These are phyloP conservation scores for Penicillium sp. DNA, from an alignment of 2,329 filamentous ascomycete genomes.

Conservation along the genomic window DNA sequence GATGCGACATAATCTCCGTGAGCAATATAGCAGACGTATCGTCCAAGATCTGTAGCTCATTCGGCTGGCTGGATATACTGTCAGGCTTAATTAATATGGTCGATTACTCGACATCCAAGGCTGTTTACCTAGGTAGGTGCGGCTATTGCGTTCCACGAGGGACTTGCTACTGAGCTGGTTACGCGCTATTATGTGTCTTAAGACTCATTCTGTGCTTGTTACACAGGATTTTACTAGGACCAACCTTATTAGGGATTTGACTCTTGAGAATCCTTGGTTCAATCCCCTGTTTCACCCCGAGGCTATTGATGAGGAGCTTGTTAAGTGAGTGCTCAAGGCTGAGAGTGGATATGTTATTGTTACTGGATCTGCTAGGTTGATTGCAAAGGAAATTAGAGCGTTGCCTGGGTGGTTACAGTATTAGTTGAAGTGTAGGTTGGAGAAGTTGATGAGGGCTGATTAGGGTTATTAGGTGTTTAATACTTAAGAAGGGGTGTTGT, in stretches of 20 bases:
- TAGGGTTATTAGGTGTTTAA: not conserved
- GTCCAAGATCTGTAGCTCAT: conserved; percentile 51
- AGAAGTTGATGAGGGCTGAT: conserved; percentile 29
- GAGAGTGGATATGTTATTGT: conserved; percentile 58
- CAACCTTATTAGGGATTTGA: conserved; percentile 59
- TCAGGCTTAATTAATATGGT: conserved; percentile 64
- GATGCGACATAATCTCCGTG: conserved; percentile 67
- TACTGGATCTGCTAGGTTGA: conserved; percentile 51
- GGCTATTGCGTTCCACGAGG: conserved; percentile 67
- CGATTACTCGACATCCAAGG: conserved; percentile 68
- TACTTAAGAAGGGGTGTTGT: not conserved
- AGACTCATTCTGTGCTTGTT: conserved; percentile 63
- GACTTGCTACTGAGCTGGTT: conserved; percentile 57
- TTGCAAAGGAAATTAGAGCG: conserved; percentile 45
- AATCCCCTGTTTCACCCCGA: conserved; percentile 58
- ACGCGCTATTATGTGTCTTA: conserved; percentile 61
- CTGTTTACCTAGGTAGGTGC: conserved; percentile 47
- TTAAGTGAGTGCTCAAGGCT: conserved; percentile 59
- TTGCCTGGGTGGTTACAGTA: conserved; percentile 66
- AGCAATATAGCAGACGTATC: conserved; percentile 55
- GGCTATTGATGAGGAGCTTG: conserved; percentile 64
- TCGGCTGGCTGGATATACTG: conserved; percentile 65
- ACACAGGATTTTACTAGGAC: conserved; percentile 65
- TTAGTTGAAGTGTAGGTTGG: conserved; percentile 46
- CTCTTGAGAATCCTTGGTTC: conserved; percentile 53